Base-by-base conservation (phyloP, 306 rosid species). In the Cucurbita maxima region DNA sequence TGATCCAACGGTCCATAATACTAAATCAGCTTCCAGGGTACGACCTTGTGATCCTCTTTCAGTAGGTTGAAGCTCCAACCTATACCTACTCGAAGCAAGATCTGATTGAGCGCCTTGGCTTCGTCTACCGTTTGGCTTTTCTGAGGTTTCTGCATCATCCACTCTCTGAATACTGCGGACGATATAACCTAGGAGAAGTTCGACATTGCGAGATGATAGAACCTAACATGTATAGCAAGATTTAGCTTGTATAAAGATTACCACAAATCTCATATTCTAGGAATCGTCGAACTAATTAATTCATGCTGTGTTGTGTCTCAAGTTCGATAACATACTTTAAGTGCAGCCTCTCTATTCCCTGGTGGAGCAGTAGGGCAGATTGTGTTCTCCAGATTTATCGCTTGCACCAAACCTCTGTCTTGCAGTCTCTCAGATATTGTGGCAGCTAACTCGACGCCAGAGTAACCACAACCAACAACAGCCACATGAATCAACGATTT, bases 391-490 rank as follows among this genome's bases (percentile, higher is more conserved):
- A 79, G 88, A 80, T 94, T 85, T 77, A 94, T 89, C 16, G 97
- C 98, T 82, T 88, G 87, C 64, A 94, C 92, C 73, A 76, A 62
- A 50, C 98, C 98, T 85, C 84, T 87, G 66, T 86, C 85, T 58
- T 86, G 92, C 77, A 90, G 84, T 70, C 98, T 87, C 84, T 94
- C 98, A 9, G 95, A 90, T 56, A 94, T 54, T 18, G 97, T 94
- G 75, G 98, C 98, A 64, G 98, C 97, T 78, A 94, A 83, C 85
- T 94, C 98, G 41, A 94, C 87, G 69, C 97, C 98, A 18, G 98
- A 74, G 74, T 94, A 94, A 76, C 98, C 98, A 80, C 97, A 94
- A 77, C 98, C 98, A 76, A 94, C 98, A 76, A 94, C 86, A 58
- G 86, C 96, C 76, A 90, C 98, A 71, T 86, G 88, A 76, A 94